Evolutionary conservation across 2,329 filamentous ascomycete species (phyloP), one percentile per base, ranked within the genome.

Genomic region (Passalora sequoiae): DNA sequence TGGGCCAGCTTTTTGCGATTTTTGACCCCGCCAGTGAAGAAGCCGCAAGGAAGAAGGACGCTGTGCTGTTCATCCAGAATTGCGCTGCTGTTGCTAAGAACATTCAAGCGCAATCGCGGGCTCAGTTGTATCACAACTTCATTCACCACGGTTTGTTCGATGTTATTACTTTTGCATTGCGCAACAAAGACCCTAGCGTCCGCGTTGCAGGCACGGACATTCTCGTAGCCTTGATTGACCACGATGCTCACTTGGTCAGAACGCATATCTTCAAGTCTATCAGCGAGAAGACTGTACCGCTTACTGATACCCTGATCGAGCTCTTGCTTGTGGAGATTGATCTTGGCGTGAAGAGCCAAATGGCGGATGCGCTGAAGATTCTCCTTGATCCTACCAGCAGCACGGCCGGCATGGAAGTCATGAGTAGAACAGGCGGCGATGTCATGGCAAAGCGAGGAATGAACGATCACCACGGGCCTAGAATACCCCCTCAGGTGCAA

Each of bases 11-110:
- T 3, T 98, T 97, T 63, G 77, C 78, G 41, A 88, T 97, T 50
- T 96, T 97, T 60, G 78, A 75, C 15, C 71, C 80, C 17, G 78
- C 81, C 47, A 63, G 66, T 40, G 80, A 86, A 38, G 71, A 77
- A 40, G 40, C 43, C 10, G 80, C 80, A 60, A 81, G 85, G 47
- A 94, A 92, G 67, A 95, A 95, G 66, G 87, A 97, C 57, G 92
- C 88, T 0, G 91, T 98, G 8, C 75, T 94, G 27, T 97, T 98
- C 65, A 92, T 98, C 47, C 89, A 97, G 65, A 89, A 97, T 65
- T 97, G 91, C 68, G 94, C 89, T 55, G 79, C 83, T 3, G 92
- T 97, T 57, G 88, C 89, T 1, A 98, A 98, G 70, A 96, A 89
- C 59, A 75, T 98, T 13, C 92, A 97, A 62, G 84, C 85, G 2